Conservation (phyloP, 805 yeast genomes). For the Tetrapisispora taiwanensis region DNA sequence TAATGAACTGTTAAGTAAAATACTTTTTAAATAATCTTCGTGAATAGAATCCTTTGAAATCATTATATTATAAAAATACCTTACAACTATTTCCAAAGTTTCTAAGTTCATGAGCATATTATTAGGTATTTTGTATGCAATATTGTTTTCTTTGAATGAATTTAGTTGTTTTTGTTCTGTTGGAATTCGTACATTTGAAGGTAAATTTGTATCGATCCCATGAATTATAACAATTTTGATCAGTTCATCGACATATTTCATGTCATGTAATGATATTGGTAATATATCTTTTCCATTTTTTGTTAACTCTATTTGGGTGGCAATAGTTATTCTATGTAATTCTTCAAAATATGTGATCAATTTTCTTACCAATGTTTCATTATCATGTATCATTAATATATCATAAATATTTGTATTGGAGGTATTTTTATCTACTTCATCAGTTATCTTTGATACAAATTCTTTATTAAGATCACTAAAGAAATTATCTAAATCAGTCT, state of each 20-base stretch:
- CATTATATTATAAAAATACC: slow-evolving; percentile 13
- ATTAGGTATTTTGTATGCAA: slow-evolving; percentile 13
- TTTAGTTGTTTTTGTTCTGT: slow-evolving; percentile 48
- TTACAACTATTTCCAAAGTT: slow-evolving; percentile 7
- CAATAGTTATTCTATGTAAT: slow-evolving; percentile 9
- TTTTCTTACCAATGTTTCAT: slow-evolving; percentile 13
- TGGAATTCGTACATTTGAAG: slow-evolving; percentile 52
- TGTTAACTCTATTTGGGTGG: slow-evolving; percentile 6
- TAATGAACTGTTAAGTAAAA: slow-evolving; percentile 57
- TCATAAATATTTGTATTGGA: slow-evolving; percentile 8
- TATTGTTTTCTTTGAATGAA: slow-evolving; percentile 31
- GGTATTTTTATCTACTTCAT: not conserved
- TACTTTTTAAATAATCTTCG: slow-evolving; percentile 23
- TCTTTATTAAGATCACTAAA: slow-evolving; percentile 18
- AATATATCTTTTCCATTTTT: slow-evolving; percentile 25
- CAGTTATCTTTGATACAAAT: slow-evolving; percentile 10
- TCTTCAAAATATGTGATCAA: slow-evolving; percentile 10
- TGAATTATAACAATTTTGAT: slow-evolving; percentile 55
- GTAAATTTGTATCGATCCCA: slow-evolving; percentile 59
- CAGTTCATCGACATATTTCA: slow-evolving; percentile 59
- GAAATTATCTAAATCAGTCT: slow-evolving; percentile 27
- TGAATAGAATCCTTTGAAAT: not conserved
- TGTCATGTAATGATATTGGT: slow-evolving; percentile 74
- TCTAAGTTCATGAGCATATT: not conserved
- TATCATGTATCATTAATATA: slow-evolving; percentile 8